Evolutionary conservation across 2,329 filamentous ascomycete species (phyloP), one percentile per base, ranked within the genome.

Genomic region (Calonectria crousiana): DNA sequence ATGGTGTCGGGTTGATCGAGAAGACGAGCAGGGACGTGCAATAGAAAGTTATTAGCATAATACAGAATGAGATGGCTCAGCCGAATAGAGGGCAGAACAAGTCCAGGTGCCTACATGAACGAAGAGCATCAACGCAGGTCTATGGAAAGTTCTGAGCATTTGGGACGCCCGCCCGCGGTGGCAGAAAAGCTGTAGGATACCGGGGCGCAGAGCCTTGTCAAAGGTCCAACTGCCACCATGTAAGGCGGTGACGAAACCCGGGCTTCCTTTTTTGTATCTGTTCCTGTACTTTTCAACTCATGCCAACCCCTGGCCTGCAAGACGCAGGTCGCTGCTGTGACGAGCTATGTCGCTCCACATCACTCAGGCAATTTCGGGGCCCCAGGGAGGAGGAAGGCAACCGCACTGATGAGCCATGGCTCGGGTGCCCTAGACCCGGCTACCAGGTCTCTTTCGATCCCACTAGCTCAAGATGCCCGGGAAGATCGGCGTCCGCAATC

Each of bases 361-460:
- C n/a, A 26, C 11, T 18, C 1, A 26, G 56, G 56, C 26, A 38
- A 38, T 28, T 62, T 28, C 36, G 56, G 56, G 56, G 34, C 18
- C 34, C 36, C 56, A 60, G 34, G 8, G 6, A 34, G 6, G n/a
- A 26, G 34, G 34, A 34, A n/a, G 23, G 56, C 36, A 23, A 23
- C n/a, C 44, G 23, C 13, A 20, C 20, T 28, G 41, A 56, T 34
- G 23, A 18, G 6, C 36, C 14, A 60, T 41, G 34, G 38, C 52
- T n/a, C 20, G 30, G 20, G 52, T 62, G 56, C 14, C 56, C 34
- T 32, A 20, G 56, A 28, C 32, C 56, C 56, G 38, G 56, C n/a
- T 41, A 62, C 56, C 56, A 62, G 56, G 56, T 62, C 56, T 41
- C 34, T 62, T 28, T 26, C 56, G 56, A 62, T 62, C 34, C 10